Conservation (phyloP, 129 eudicot species). For the Arctium lappa region DNA sequence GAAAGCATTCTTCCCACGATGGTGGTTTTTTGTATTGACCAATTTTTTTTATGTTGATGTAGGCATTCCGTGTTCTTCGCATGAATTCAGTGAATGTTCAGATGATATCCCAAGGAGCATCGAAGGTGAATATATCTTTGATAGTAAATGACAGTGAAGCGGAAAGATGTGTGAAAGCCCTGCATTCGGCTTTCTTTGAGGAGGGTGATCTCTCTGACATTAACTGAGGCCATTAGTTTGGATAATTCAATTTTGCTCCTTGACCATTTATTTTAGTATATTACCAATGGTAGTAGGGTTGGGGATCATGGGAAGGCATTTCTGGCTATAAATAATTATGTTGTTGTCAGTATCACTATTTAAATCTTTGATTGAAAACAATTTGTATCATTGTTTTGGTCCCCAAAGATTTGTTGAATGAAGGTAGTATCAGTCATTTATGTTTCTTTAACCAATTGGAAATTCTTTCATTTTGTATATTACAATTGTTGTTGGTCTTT, state of each 20-base stretch:
- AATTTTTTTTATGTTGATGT: slow-evolving; percentile 14
- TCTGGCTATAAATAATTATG: background rate
- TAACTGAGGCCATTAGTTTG: background rate
- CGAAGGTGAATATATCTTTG: slow-evolving; percentile 89
- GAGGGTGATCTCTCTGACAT: slow-evolving; percentile 32
- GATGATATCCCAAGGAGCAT: slow-evolving; percentile 99
- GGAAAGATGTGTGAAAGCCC: slow-evolving; percentile 80
- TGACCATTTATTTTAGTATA: background rate
- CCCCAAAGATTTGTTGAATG: background rate
- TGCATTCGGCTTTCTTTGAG: slow-evolving; percentile 82
- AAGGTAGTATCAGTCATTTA: background rate
- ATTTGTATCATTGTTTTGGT: background rate
- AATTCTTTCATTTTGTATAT: background rate
- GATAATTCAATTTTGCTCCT: background rate
- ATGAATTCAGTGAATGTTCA: slow-evolving; percentile 78
- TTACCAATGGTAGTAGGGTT: slow-evolving; percentile 2
- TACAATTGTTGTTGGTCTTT: background rate
- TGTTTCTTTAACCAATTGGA: background rate
- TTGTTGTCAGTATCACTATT: background rate
- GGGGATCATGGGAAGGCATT: background rate
- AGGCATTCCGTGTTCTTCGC: slow-evolving; percentile 86
- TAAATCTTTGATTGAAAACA: background rate
- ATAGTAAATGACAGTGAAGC: slow-evolving; percentile 89
- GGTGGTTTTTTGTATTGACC: background rate
- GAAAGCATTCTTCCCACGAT: too few species aligned